Evolutionary conservation across 2,329 filamentous ascomycete genomes (phyloP), one percentile per base, ranked within the genome.

Genomic region (Aspergillus puulaauensis): DNA sequence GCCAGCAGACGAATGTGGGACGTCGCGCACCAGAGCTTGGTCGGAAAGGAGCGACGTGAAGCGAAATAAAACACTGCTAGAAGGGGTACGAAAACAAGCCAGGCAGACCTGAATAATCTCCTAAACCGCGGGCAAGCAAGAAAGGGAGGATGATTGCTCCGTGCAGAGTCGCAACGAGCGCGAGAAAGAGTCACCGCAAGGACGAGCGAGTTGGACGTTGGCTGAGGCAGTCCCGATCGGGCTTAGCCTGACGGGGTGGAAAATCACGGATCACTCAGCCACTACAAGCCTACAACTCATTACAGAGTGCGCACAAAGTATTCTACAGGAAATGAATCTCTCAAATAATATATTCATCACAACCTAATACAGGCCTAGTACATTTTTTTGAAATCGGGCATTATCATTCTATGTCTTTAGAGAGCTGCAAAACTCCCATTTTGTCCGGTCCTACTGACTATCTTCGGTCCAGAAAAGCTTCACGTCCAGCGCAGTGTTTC

Each of bases 401-500:
- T 65, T 58, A 65, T 64, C 64, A 61, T 64, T 67, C 63, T 64
- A 67, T 66, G 48, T 65, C 57, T 57, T 59, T 55, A 27, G 56
- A 58, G 53, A 59, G 47, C 52, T 45, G 40, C 40, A 39, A 52
- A 47, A 56, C 61, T 60, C 52, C 54, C 59, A 19, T 57, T 58
- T 59, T 57, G 43, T 41, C 54, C 49, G 56, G 55, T 59, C 56
- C 54, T 49, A 58, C 52, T 54, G 57, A 37, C 17, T 56, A 52
- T 56, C 39, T 52, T 37, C 50, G 58, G 57, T 53, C 57, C 56
- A 54, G 60, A 54, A 44, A 58, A 61, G 56, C 56, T 60, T 61
- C 65, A 67, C 66, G 65, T 68, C 66, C 66, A 68, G 66, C 66
- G 66, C 58, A 67, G 54, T 61, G 57, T 58, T 57, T 65, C 58